Conservation (phyloP, 2,329 filamentous ascomycete genomes). For the Aspergillus sp. region DNA sequence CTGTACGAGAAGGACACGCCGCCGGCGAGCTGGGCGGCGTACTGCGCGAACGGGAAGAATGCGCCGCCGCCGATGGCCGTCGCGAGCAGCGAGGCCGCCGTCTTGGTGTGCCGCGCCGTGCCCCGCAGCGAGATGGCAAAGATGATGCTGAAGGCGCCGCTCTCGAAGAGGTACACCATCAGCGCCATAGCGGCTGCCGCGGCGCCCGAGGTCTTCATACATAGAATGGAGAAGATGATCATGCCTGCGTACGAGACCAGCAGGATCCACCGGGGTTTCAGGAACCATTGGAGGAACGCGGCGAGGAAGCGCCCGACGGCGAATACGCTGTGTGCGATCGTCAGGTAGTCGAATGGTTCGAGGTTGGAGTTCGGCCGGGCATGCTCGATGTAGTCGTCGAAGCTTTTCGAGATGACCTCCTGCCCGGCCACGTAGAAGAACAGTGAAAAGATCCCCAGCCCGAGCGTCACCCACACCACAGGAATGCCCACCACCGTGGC, state of each 20-base stretch:
- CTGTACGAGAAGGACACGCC: slow-evolving; percentile 50
- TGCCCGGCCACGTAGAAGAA: slow-evolving; percentile 63
- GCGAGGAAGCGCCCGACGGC: slow-evolving; percentile 57
- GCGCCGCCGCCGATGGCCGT: slow-evolving; percentile 54
- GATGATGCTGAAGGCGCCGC: slow-evolving; percentile 58
- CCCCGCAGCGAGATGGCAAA: slow-evolving; percentile 59
- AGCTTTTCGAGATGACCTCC: slow-evolving; percentile 53
- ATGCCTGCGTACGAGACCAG: slow-evolving; percentile 52
- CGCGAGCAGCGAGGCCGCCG: slow-evolving; percentile 53
- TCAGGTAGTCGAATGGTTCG: slow-evolving; percentile 44
- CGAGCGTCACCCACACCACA: slow-evolving; percentile 57
- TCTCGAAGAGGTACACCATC: slow-evolving; percentile 59
- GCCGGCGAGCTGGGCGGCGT: slow-evolving; percentile 39
- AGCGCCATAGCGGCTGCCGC: slow-evolving; percentile 48
- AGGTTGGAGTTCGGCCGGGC: slow-evolving; percentile 36
- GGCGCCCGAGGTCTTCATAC: slow-evolving; percentile 48
- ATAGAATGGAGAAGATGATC: slow-evolving; percentile 51
- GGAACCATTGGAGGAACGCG: slow-evolving; percentile 51
- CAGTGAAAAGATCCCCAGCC: slow-evolving; percentile 52
- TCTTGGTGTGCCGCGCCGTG: slow-evolving; percentile 57
- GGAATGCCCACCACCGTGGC: slow-evolving; percentile 45
- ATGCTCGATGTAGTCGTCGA: slow-evolving; percentile 42
- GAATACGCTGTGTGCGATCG: slow-evolving; percentile 57
- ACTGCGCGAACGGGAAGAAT: slow-evolving; percentile 55
- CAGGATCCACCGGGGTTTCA: slow-evolving; percentile 59